Conservation (phyloP, 1,284 basidiomycete genomes). For the Mrakiaceae sp. region DNA sequence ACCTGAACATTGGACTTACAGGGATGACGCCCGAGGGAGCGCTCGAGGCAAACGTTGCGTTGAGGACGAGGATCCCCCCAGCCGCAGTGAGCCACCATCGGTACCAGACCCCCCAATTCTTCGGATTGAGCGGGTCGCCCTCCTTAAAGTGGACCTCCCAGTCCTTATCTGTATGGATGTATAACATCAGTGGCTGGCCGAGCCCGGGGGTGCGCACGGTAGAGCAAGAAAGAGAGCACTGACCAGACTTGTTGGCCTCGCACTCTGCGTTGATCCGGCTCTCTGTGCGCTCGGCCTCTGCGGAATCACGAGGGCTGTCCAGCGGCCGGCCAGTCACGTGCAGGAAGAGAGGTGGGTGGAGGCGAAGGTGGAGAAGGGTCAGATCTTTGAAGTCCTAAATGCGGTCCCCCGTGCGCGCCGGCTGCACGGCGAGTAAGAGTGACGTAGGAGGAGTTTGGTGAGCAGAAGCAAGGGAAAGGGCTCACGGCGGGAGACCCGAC, state of each 20-base stretch:
- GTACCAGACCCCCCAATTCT: conserved; percentile 47
- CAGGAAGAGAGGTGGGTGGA: not conserved
- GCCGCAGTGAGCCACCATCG: conserved; percentile 55
- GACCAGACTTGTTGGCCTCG: not conserved
- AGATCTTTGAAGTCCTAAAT: not conserved
- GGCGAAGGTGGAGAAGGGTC: not conserved
- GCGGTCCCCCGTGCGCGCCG: too few relatives aligned
- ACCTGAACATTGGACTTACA: too few relatives aligned
- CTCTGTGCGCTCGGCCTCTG: conserved; percentile 11
- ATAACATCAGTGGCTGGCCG: not conserved
- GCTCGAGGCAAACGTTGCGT: conserved; percentile 43
- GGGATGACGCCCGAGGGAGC: conserved; percentile 23
- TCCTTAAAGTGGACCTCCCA: conserved; percentile 10
- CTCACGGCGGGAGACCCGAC: not conserved
- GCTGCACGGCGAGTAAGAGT: too few relatives aligned
- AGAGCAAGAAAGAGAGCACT: not conserved
- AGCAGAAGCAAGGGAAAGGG: not conserved
- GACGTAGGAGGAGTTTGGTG: too few relatives aligned
- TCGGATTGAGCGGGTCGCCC: conserved; percentile 6
- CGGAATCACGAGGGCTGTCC: not conserved
- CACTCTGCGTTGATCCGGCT: not conserved
- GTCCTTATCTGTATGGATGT: not conserved
- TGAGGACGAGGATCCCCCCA: conserved; percentile 53
- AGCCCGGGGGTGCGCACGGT: not conserved
- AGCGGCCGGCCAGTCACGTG: not conserved